Evolutionary conservation across 257 asterid species (phyloP).

Genomic region (Cinchona pubescens): DNA sequence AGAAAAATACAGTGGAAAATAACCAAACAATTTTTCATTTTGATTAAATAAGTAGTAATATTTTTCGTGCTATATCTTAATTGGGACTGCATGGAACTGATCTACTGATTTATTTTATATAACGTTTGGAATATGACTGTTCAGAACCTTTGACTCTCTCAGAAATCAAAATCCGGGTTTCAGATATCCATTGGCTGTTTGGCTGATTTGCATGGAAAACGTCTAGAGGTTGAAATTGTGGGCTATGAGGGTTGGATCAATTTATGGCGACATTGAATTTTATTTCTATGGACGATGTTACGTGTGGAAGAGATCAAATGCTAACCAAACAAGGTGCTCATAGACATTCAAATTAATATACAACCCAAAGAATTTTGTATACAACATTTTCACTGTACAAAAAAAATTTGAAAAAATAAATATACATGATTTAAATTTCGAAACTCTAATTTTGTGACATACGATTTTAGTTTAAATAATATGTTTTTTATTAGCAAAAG

Average conservation of each 20-base stretch:
- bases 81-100: slow-evolving; percentile 16
- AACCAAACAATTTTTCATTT: slow-evolving; percentile 7
- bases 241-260: not conserved
- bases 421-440: too few species aligned
- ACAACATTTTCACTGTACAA: too few species aligned
- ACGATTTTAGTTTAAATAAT: too few species aligned
- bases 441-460: too few species aligned
- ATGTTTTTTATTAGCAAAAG: too few species aligned
- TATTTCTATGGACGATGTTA: not conserved
- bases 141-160: slow-evolving; percentile 5
- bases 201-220: slow-evolving; percentile 10
- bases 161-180: not conserved
- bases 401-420: too few species aligned
- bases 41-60: too few species aligned
- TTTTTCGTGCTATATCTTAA: slow-evolving; percentile 12
- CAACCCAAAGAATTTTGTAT: too few species aligned
- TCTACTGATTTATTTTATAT: slow-evolving; percentile 5
- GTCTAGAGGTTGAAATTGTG: not conserved
- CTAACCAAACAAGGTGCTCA: too few species aligned
- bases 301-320: not conserved
- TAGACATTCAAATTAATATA: too few species aligned
- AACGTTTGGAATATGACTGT: too few species aligned
- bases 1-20: slow-evolving; percentile 12
- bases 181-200: slow-evolving; percentile 20
- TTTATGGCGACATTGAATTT: not conserved